Conservation (phyloP, 495 filamentous ascomycete genomes). For the Pseudomonodictys pantanalensis region DNA sequence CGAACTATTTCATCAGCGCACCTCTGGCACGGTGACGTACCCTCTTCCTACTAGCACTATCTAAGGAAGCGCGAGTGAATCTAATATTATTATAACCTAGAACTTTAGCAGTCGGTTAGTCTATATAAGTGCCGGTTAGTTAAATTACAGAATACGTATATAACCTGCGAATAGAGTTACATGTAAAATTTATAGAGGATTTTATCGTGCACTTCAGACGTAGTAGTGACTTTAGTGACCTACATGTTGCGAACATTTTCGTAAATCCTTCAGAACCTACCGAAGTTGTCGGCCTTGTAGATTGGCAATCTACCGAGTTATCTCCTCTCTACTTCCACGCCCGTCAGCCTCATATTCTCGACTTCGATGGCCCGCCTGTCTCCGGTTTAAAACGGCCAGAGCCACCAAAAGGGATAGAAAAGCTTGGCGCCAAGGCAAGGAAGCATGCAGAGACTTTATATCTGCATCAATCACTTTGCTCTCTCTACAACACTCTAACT, state of each 20-base stretch:
- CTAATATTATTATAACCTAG: no score
- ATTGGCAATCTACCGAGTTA: slow-evolving; percentile 22
- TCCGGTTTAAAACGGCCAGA: slow-evolving; percentile 13
- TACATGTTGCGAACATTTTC: slow-evolving; percentile 30
- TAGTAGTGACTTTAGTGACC: no score
- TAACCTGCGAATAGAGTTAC: no score
- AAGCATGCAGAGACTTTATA: slow-evolving; percentile 17
- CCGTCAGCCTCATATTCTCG: slow-evolving; percentile 18
- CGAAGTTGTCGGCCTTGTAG: slow-evolving; percentile 18
- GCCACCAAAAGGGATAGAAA: slow-evolving; percentile 13
- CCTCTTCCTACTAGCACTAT: no score
- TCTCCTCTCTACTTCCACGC: slow-evolving; percentile 28
- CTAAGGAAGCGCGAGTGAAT: no score
- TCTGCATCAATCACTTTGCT: slow-evolving; percentile 21
- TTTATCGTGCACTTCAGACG: no score
- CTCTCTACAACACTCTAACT: slow-evolving; percentile 21
- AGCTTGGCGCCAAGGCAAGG: slow-evolving; percentile 14
- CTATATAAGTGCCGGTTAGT: no score
- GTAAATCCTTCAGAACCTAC: slow-evolving; percentile 22
- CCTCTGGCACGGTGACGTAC: slow-evolving; percentile 27
- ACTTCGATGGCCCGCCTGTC: slow-evolving; percentile 19
- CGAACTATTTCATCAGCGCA: slow-evolving; percentile 2
- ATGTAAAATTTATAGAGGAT: no score
- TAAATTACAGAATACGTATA: no score
- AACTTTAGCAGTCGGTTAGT: no score